Evolutionary conservation across 2,329 filamentous ascomycete genomes (phyloP).

Genomic region (Scedosporium dehoogii): DNA sequence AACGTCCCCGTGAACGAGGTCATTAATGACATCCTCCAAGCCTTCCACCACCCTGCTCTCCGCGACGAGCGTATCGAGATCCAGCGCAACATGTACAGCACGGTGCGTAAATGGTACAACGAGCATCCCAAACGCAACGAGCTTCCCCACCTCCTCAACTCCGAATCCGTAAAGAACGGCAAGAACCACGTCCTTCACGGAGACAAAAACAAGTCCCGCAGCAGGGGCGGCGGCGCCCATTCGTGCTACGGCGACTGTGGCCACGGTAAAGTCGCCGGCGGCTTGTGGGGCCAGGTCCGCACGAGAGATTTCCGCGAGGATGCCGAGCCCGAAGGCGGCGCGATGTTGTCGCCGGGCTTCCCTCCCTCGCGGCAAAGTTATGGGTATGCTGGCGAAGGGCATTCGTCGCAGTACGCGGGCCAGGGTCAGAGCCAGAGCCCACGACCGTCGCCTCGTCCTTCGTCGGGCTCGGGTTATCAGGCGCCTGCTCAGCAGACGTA

Average conservation of each 20-base stretch:
- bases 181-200: slow-evolving; percentile 61
- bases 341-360: neutral
- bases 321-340: neutral
- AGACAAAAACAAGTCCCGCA: slow-evolving; percentile 18
- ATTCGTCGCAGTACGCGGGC: neutral
- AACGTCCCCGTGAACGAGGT: slow-evolving; percentile 76
- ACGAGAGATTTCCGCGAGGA: slow-evolving; percentile 37
- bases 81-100: slow-evolving; percentile 80
- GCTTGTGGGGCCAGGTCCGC: slow-evolving; percentile 52
- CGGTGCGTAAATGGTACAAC: slow-evolving; percentile 72
- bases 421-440: neutral
- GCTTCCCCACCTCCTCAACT: slow-evolving; percentile 67
- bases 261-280: slow-evolving; percentile 48
- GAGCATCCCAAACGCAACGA: slow-evolving; percentile 55
- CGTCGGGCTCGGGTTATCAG: neutral
- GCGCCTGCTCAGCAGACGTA: neutral
- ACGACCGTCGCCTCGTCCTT: neutral
- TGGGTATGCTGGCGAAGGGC: neutral
- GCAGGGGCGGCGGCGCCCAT: slow-evolving; percentile 22
- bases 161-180: slow-evolving; percentile 72
- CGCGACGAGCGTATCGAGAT: slow-evolving; percentile 68
- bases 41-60: slow-evolving; percentile 85
- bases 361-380: neutral
- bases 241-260: slow-evolving; percentile 37
- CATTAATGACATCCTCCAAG: slow-evolving; percentile 65